Base-by-base conservation (phyloP, 2,329 filamentous ascomycete species). In the Trichoderma guizhouense region DNA sequence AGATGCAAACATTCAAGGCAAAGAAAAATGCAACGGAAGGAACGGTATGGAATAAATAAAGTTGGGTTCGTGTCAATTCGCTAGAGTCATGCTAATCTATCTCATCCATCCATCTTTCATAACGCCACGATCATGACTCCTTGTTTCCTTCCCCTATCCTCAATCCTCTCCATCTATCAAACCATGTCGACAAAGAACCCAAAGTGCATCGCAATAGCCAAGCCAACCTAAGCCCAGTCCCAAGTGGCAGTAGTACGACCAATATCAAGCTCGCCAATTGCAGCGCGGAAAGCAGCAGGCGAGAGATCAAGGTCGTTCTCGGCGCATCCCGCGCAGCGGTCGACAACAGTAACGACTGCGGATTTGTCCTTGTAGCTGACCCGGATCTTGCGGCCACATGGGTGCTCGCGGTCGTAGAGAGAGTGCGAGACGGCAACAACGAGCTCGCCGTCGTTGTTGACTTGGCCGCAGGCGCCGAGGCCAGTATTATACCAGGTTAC, bases 381-480 rank as follows among this genome's bases (percentile, higher is more conserved):
- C 30, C 90, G 84, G n/a, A 96, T 87, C 79, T 85, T 89, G 76
- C 84, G 83, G 2, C 90, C 90, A 76, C 93, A 95, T 1, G 82
- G 78, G 5, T 82, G 81, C 1, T 83, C 83, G 0, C 88, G 85
- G 78, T 94, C 92, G 77, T 89, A 95, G 5, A 92, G 78, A n/a
- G 85, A 77, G 76, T 91, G 87, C 2, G 90, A 91, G 0, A 95
- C 85, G 0, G 93, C 88, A 43, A 88, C 90, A 53, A 95, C 87
- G 71, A 86, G 77, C 71, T 94, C 90, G 8, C 79, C 80, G 8
- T 84, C 82, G 1, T 78, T 80, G 68, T 87, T 89, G 1, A 81
- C 84, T 36, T 86, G 80, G 6, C 92, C 93, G 78, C 93, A 95
- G 0, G 92, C 90, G 14, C 93, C 92, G 5, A 93, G 84, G 4